phyloP scores from a whole-genome alignment of 805 yeast genomes.

The Lipomyces oligophaga region DNA sequence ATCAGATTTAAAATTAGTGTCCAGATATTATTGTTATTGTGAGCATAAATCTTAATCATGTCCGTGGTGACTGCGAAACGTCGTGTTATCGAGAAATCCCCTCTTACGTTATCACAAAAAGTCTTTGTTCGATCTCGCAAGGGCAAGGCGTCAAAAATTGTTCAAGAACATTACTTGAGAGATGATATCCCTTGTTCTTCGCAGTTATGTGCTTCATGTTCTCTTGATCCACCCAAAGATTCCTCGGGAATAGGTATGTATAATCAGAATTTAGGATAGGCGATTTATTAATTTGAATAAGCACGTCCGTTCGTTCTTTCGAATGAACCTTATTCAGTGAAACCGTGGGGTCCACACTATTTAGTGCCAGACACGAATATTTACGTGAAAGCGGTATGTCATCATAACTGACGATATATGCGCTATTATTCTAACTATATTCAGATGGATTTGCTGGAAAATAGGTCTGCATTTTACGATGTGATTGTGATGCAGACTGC shows the following conservation, averaged over 20 bases:
- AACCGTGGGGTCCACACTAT: slow-evolving; percentile 66
- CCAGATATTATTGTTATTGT: no score
- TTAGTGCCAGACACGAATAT: slow-evolving; percentile 84
- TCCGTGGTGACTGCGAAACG: slow-evolving; percentile 14
- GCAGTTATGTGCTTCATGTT: slow-evolving; percentile 61
- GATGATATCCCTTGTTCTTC: slow-evolving; percentile 91
- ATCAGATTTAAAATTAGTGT: no score
- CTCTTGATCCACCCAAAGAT: slow-evolving; percentile 51
- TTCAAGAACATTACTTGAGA: slow-evolving; percentile 89
- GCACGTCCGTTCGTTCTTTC: slow-evolving; percentile 60
- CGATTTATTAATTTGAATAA: not conserved
- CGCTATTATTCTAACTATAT: not conserved
- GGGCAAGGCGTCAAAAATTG: slow-evolving; percentile 87
- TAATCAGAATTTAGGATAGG: no score
- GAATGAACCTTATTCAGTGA: slow-evolving; percentile 49
- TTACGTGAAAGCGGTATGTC: slow-evolving; percentile 59
- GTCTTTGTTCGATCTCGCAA: slow-evolving; percentile 83
- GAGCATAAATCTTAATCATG: no score
- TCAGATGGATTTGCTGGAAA: slow-evolving; percentile 77
- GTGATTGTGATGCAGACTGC: slow-evolving; percentile 95
- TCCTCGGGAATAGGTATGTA: slow-evolving; percentile 38
- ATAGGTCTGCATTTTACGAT: slow-evolving; percentile 70
- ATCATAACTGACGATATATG: not conserved
- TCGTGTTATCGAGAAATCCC: not conserved
- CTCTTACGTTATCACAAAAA: slow-evolving; percentile 41